Percentiles rank a stretch among this genome's conserved stretches.
These are phyloP conservation scores for Periconia digitata DNA, from an alignment of 2,329 filamentous ascomycete genomes.

Conservation along the genomic window DNA sequence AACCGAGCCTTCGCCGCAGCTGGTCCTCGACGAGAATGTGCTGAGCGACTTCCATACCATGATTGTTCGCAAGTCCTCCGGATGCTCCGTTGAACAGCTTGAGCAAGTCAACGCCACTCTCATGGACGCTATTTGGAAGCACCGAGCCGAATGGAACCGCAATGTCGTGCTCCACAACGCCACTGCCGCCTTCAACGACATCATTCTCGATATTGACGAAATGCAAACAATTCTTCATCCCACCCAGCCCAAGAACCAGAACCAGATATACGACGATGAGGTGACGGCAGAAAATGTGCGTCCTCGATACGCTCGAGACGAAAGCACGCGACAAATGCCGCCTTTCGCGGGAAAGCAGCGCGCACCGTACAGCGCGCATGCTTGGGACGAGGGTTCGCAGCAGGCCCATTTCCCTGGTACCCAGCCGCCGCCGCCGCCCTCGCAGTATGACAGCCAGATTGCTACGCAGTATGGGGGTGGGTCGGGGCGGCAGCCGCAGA, in stretches of 20 bases:
- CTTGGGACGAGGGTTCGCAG: background rate
- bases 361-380: background rate
- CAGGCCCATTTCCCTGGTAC: background rate
- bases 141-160: conserved; percentile 80
- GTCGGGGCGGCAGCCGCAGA: conserved; percentile 2
- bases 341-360: background rate
- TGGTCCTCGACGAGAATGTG: conserved; percentile 53
- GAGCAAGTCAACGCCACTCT: conserved; percentile 89
- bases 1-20: conserved; percentile 26
- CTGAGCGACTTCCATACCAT: conserved; percentile 62
- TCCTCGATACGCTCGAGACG: background rate
- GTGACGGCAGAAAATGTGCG: background rate
- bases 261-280: too few relatives aligned
- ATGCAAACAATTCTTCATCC: conserved; percentile 50
- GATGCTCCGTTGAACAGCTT: conserved; percentile 87
- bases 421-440: background rate
- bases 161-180: conserved; percentile 68
- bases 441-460: conserved; percentile 6
- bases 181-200: conserved; percentile 72
- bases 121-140: conserved; percentile 87
- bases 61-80: conserved; percentile 68
- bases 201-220: conserved; percentile 67
- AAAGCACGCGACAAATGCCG: background rate
- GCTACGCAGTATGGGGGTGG: conserved; percentile 5
- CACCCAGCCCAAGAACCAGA: conserved; percentile 16